phyloP scores from a whole-genome alignment of 345 rosid genomes.

The Adansonia digitata region DNA sequence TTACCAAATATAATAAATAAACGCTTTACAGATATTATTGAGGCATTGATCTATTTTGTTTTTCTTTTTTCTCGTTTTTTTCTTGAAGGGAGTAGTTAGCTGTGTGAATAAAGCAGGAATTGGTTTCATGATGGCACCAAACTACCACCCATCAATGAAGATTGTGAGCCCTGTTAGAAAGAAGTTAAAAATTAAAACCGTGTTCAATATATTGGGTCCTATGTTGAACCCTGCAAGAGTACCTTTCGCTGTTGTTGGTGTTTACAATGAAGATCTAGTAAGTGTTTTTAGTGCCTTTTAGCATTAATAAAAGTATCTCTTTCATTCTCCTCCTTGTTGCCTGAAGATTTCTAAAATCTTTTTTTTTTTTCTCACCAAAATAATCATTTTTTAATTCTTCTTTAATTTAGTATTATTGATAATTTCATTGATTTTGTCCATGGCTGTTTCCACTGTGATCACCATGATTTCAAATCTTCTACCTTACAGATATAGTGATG shows the following conservation, averaged over 20 bases:
- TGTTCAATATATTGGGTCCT: conserved; percentile 87
- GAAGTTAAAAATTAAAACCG: conserved; percentile 74
- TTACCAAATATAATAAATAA: background rate
- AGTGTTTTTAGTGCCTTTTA: conserved; percentile 2
- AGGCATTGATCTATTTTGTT: background rate
- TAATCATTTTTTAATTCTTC: background rate
- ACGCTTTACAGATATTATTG: background rate
- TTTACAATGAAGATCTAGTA: conserved; percentile 71
- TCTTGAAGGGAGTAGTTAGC: conserved; percentile 51
- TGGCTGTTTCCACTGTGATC: background rate
- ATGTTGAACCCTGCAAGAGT: conserved; percentile 88
- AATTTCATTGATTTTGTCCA: background rate
- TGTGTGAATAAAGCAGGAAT: conserved; percentile 86
- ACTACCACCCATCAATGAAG: conserved; percentile 92
- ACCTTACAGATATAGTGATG: background rate
- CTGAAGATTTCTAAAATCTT: background rate
- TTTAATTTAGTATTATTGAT: background rate
- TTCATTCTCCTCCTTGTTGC: background rate
- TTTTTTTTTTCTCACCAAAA: background rate
- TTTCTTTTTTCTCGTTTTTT: background rate
- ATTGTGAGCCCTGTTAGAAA: conserved; percentile 79
- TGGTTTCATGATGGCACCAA: conserved; percentile 89
- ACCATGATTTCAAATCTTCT: background rate
- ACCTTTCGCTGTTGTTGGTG: conserved; percentile 88
- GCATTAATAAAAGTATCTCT: background rate